phyloP scores from a whole-genome alignment of 352 stramenopile species.

The Phytophthora cactorum region DNA sequence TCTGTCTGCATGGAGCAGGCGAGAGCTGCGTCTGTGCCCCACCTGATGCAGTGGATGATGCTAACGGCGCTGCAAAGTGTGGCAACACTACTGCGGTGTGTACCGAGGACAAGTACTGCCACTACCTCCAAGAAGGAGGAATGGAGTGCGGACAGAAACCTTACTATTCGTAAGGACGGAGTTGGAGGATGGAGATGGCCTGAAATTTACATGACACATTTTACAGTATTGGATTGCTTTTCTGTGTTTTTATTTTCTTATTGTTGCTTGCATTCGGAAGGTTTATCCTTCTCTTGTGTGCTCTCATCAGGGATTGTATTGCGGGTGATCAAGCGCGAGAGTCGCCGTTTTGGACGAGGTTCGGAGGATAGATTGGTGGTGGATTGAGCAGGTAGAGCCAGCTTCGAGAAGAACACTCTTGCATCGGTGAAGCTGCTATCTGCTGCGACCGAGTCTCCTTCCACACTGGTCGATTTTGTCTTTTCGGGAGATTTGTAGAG shows the following conservation, averaged over 20 bases:
- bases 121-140: conserved; percentile 39
- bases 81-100: conserved; percentile 29
- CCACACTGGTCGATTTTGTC: neutral
- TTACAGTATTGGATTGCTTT: neutral
- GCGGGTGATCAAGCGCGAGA: conserved; percentile 51
- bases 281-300: conserved; percentile 32
- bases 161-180: conserved; percentile 34
- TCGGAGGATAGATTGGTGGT: neutral
- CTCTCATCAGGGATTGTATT: conserved; percentile 8
- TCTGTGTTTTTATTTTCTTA: conserved; percentile 18
- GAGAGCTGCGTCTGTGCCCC: conserved; percentile 41
- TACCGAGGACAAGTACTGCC: conserved; percentile 46
- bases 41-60: conserved; percentile 43
- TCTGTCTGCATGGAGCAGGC: conserved; percentile 34
- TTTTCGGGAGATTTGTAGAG: neutral
- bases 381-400: neutral
- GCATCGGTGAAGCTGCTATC: conserved; percentile 11
- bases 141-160: conserved; percentile 49
- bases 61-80: conserved; percentile 33
- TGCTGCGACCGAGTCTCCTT: neutral
- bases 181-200: neutral
- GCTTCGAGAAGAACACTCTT: conserved; percentile 13
- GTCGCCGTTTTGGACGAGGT: conserved; percentile 19
- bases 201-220: conserved; percentile 1
- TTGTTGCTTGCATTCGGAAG: conserved; percentile 55